These are phyloP conservation scores for Ceratocystis destructans DNA, from an alignment of 2,329 filamentous ascomycete genomes.

Conservation along the genomic window DNA sequence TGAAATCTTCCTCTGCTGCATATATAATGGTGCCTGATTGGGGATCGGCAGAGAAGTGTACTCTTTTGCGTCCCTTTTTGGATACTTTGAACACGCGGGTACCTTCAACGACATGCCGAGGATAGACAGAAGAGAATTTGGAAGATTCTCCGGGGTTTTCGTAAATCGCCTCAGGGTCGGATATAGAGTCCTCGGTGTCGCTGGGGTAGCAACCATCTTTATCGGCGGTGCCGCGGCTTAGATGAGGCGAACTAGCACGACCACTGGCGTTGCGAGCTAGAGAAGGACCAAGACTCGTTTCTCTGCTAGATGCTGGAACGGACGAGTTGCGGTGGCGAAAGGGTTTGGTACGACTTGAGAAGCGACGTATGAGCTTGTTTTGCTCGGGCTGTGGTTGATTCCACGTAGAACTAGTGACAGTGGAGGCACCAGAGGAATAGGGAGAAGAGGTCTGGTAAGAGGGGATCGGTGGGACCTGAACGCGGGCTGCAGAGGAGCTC, in stretches of 20 bases:
- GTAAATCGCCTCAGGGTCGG: slow-evolving; percentile 32
- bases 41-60: slow-evolving; percentile 60
- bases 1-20: slow-evolving; percentile 56
- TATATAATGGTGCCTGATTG: slow-evolving; percentile 66
- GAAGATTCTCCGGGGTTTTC: neutral
- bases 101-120: slow-evolving; percentile 62
- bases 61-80: slow-evolving; percentile 62
- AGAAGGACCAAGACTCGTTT: slow-evolving; percentile 78
- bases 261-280: slow-evolving; percentile 79
- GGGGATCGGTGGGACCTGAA: slow-evolving; percentile 20
- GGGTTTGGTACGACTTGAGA: slow-evolving; percentile 67
- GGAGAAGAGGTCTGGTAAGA: neutral
- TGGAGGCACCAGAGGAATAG: neutral
- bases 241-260: slow-evolving; percentile 61
- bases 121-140: slow-evolving; percentile 53
- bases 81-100: slow-evolving; percentile 71
- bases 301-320: slow-evolving; percentile 60
- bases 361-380: slow-evolving; percentile 59
- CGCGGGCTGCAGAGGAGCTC: slow-evolving; percentile 10
- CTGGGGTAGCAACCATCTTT: slow-evolving; percentile 36
- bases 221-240: slow-evolving; percentile 44
- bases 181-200: slow-evolving; percentile 34
- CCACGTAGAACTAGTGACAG: neutral
- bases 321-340: slow-evolving; percentile 62
- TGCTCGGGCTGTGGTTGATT: slow-evolving; percentile 21